Percentiles rank a stretch among this genome's conserved stretches.
phyloP scores from a whole-genome alignment of 192 early-diverging fungal genomes.

The Entomortierella lignicola region DNA sequence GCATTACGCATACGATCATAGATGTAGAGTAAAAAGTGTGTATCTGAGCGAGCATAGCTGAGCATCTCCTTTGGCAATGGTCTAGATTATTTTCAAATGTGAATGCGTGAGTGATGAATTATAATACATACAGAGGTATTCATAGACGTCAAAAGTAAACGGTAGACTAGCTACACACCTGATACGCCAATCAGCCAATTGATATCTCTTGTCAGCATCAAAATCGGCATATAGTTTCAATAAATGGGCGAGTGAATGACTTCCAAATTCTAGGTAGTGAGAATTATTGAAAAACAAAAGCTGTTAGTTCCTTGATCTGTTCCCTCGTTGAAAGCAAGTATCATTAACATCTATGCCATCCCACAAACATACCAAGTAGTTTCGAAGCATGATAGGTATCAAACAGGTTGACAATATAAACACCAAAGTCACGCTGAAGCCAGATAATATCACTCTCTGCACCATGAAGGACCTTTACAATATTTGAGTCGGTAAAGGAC shows the following conservation, averaged over 20 bases:
- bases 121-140: no score
- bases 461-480: slow-evolving; percentile 94
- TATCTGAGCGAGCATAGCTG: slow-evolving; percentile 92
- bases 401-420: slow-evolving; percentile 96
- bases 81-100: slow-evolving; percentile 31
- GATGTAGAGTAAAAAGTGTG: slow-evolving; percentile 95
- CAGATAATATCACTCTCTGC: slow-evolving; percentile 96
- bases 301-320: no score
- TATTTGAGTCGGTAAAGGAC: slow-evolving; percentile 86
- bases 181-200: slow-evolving; percentile 98
- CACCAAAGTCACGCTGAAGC: slow-evolving; percentile 97
- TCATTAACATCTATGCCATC: background rate
- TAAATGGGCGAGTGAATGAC: slow-evolving; percentile 86
- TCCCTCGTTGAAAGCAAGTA: background rate
- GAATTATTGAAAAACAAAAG: no score
- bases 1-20: slow-evolving; percentile 94
- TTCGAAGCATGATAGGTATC: slow-evolving; percentile 96
- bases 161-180: slow-evolving; percentile 57
- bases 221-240: slow-evolving; percentile 82
- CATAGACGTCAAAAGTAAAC: no score
- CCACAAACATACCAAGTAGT: slow-evolving; percentile 71
- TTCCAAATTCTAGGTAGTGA: slow-evolving; percentile 69
- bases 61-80: slow-evolving; percentile 94
- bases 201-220: slow-evolving; percentile 92
- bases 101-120: slow-evolving; percentile 2